A percentile compares a stretch with the other conserved stretches of the same genome.
Evolutionary conservation across 2,329 filamentous ascomycete species (phyloP).

Genomic region (Ceratocystis colombiana): DNA sequence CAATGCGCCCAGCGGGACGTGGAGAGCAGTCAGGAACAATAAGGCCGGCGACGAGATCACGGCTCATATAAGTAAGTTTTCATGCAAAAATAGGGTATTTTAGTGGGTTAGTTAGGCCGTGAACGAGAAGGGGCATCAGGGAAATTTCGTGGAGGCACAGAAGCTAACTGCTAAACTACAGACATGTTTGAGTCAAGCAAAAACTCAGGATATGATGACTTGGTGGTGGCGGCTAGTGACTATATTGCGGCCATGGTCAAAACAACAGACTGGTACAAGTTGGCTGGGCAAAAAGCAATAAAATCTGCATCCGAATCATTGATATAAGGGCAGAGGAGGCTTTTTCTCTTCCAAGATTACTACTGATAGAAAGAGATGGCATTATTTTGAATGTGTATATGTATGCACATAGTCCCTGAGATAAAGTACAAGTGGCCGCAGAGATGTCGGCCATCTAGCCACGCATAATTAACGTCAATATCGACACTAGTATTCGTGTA

Average conservation of each 20-base stretch:
- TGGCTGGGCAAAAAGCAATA: conserved; percentile 36
- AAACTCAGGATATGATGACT: conserved; percentile 61
- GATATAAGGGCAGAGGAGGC: background rate
- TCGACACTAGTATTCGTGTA: background rate
- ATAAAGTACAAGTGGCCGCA: background rate
- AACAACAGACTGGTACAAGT: conserved; percentile 55
- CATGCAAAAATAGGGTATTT: background rate
- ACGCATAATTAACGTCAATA: background rate
- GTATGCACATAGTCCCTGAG: no score
- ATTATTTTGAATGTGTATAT: no score
- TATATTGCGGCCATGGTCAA: conserved; percentile 54
- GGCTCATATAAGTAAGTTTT: conserved; percentile 60
- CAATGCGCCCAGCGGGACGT: conserved; percentile 42
- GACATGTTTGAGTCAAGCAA: conserved; percentile 63
- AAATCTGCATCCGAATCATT: conserved; percentile 25
- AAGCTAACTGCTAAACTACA: conserved; percentile 29
- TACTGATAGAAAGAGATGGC: background rate
- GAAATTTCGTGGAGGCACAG: background rate
- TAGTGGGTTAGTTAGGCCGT: background rate
- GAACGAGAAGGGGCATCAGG: background rate
- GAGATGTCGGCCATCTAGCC: background rate
- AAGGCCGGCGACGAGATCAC: conserved; percentile 65
- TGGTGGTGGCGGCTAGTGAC: conserved; percentile 56
- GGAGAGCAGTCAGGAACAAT: conserved; percentile 67
- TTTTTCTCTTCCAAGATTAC: background rate